Conservation (phyloP, 805 yeast genomes). For the Torulaspora franciscae region DNA sequence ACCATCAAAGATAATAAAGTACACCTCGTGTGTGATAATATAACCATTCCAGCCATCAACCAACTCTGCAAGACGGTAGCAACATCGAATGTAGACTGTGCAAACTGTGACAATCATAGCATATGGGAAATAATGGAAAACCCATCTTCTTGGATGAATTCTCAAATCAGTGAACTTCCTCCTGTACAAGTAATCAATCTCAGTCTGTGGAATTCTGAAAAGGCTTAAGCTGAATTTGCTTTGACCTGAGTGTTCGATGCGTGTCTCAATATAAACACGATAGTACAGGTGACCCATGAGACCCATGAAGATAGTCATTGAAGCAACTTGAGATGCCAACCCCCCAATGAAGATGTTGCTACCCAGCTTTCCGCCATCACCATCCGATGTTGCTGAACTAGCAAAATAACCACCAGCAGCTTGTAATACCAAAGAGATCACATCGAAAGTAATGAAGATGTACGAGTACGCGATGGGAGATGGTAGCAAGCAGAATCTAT, state of each 20-base stretch:
- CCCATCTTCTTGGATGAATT: constrained; percentile 25
- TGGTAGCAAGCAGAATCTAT: constrained; percentile 42
- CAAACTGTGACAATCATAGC: constrained; percentile 46
- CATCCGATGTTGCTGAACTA: constrained; percentile 38
- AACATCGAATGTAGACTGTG: constrained; percentile 59
- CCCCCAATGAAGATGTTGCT: constrained; percentile 64
- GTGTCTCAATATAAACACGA: constrained; percentile 35
- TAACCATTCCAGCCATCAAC: constrained; percentile 59
- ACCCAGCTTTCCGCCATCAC: constrained; percentile 20
- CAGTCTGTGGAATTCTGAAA: constrained; percentile 17
- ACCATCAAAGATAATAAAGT: constrained; percentile 57
- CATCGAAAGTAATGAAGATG: constrained; percentile 62
- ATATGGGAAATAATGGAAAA: constrained; percentile 43
- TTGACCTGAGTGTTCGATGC: constrained; percentile 24
- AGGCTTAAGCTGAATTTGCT: constrained; percentile 15
- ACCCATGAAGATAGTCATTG: constrained; percentile 57
- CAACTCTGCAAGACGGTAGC: constrained; percentile 69
- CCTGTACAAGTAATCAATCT: constrained; percentile 25
- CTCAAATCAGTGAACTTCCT: constrained; percentile 31
- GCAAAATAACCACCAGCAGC: constrained; percentile 76
- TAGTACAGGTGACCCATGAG: constrained; percentile 47
- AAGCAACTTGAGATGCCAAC: constrained; percentile 65
- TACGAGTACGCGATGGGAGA: constrained; percentile 42
- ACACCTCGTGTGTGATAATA: constrained; percentile 56
- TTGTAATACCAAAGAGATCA: constrained; percentile 60